Conservation (phyloP, 129 eudicot genomes). For the Lactuca saligna region DNA sequence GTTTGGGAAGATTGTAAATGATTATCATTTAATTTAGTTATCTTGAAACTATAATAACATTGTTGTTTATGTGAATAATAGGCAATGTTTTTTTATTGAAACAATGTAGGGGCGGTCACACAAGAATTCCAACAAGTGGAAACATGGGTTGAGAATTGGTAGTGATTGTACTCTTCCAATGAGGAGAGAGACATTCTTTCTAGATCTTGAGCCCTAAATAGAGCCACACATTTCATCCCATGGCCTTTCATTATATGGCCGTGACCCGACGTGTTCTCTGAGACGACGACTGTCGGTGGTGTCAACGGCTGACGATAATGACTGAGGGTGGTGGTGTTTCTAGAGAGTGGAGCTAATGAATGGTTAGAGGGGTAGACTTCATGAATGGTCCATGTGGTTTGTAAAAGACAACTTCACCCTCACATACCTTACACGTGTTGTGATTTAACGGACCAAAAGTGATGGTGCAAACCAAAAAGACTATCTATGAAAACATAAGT, state of each 20-base stretch:
- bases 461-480: no score
- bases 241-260: slow-evolving; percentile 58
- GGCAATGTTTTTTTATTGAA: slow-evolving; percentile 27
- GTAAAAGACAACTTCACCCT: no score
- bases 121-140: slow-evolving; percentile 51
- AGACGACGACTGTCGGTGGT: no score
- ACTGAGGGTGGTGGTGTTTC: no score
- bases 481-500: no score
- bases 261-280: slow-evolving; percentile 45
- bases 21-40: background rate
- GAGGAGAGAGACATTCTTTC: slow-evolving; percentile 57
- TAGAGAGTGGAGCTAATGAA: no score
- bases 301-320: no score
- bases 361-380: no score
- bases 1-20: slow-evolving; percentile 71
- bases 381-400: no score
- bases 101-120: slow-evolving; percentile 37
- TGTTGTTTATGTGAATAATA: background rate
- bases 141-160: slow-evolving; percentile 59
- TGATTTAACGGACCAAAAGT: no score
- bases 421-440: no score
- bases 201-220: slow-evolving; percentile 63
- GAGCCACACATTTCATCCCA: slow-evolving; percentile 46
- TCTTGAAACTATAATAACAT: background rate
- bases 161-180: slow-evolving; percentile 46